A percentile compares a stretch with the other conserved stretches of the same genome.
Evolutionary conservation across 2,329 filamentous ascomycete species (phyloP).

Genomic region (Fusarium marasasianum): DNA sequence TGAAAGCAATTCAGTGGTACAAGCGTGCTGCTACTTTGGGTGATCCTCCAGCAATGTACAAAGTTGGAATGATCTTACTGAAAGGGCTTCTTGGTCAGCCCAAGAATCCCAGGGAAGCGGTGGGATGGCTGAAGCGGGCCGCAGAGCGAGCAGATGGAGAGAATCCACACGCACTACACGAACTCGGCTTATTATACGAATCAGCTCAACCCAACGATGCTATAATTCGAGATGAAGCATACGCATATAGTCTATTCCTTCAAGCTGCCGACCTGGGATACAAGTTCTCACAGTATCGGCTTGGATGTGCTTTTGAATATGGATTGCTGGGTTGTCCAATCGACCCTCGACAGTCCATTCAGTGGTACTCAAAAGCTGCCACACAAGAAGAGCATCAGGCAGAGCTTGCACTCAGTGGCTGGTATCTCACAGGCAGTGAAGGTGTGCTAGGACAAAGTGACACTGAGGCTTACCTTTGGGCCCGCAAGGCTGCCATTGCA

Average conservation of each 20-base stretch:
- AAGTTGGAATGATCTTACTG: conserved; percentile 93
- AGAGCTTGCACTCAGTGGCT: conserved; percentile 85
- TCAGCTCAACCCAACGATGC: conserved; percentile 73
- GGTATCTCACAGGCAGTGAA: conserved; percentile 93
- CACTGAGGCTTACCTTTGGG: conserved; percentile 97
- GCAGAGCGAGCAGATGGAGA: conserved; percentile 87
- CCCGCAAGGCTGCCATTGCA: conserved; percentile 87
- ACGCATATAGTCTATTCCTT: conserved; percentile 82
- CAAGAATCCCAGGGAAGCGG: conserved; percentile 83
- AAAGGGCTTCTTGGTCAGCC: conserved; percentile 93
- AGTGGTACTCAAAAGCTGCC: conserved; percentile 93
- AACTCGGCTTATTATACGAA: conserved; percentile 76
- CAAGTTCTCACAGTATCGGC: conserved; percentile 91
- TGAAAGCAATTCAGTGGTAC: conserved; percentile 99
- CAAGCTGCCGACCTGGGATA: conserved; percentile 90
- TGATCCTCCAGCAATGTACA: conserved; percentile 96
- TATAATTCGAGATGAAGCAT: conserved; percentile 82
- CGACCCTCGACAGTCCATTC: conserved; percentile 85
- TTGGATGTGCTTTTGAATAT: conserved; percentile 91
- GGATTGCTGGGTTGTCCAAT: conserved; percentile 84
- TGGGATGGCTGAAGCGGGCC: conserved; percentile 92
- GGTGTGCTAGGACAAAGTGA: conserved; percentile 91
- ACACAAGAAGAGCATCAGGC: conserved; percentile 94
- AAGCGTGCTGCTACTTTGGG: conserved; percentile 90
- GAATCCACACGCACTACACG: conserved; percentile 94